phyloP scores from a whole-genome alignment of 768 basidiomycete species.

The Kwoniella europaea region DNA sequence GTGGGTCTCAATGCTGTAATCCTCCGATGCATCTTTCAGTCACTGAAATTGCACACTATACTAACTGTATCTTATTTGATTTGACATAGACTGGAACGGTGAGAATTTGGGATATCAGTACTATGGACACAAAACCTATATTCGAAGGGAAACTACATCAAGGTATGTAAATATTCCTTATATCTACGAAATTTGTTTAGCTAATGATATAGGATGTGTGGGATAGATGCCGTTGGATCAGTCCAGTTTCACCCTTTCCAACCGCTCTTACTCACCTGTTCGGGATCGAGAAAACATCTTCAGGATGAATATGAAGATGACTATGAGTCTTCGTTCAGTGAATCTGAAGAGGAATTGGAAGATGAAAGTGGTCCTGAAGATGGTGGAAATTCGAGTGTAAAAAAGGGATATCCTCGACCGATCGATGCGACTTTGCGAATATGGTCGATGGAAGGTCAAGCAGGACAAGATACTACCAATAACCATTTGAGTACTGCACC shows the following conservation, averaged over 20 bases:
- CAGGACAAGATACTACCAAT: too few relatives aligned
- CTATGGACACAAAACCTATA: conserved; percentile 19
- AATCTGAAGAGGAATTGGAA: conserved; percentile 8
- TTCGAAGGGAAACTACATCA: conserved; percentile 64
- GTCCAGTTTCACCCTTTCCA: conserved; percentile 73
- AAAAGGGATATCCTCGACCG: not conserved
- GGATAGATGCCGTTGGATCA: conserved; percentile 73
- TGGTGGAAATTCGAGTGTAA: not conserved
- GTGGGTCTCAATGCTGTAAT: conserved; percentile 59
- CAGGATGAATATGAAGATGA: not conserved
- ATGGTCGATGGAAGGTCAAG: conserved; percentile 1
- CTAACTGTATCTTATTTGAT: not conserved
- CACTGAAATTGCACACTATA: not conserved
- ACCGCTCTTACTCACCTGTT: conserved; percentile 67
- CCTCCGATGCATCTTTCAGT: not conserved
- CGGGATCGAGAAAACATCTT: conserved; percentile 68
- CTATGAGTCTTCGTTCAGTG: conserved; percentile 9
- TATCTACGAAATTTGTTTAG: not conserved
- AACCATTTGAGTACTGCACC: too few relatives aligned
- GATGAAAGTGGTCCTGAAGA: not conserved
- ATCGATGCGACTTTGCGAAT: conserved; percentile 5
- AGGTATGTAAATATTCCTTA: conserved; percentile 60
- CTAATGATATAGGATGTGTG: too few relatives aligned
- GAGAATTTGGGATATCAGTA: conserved; percentile 65
- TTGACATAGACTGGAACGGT: conserved; percentile 65